phyloP scores from a whole-genome alignment of 176 grass and related monocot species.

The Carex myosuroides region DNA sequence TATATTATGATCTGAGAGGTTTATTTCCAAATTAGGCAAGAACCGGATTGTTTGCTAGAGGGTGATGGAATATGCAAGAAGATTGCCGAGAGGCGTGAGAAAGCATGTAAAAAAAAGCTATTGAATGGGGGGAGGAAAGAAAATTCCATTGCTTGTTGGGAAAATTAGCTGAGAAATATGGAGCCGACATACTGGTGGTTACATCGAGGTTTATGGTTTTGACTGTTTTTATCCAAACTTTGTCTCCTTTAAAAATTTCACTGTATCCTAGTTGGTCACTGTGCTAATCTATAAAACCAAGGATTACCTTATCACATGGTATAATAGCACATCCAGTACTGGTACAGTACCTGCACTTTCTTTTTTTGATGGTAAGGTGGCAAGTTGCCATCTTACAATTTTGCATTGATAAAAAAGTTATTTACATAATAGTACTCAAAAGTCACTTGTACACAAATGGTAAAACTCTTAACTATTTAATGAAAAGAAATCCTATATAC shows the following conservation, averaged over 20 bases:
- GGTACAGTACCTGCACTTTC: neutral
- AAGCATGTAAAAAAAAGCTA: neutral
- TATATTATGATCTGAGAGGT: neutral
- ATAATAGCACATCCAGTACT: neutral
- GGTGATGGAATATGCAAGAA: slow-evolving; percentile 2
- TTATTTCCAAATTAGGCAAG: neutral
- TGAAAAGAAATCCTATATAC: no score
- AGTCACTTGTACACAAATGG: no score
- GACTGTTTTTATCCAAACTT: neutral
- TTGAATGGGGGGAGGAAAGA: neutral
- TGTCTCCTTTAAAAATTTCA: neutral
- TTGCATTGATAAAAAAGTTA: no score
- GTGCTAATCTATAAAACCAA: neutral
- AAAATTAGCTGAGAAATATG: neutral
- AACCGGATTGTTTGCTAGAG: neutral
- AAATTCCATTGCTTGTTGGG: neutral
- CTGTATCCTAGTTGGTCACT: neutral
- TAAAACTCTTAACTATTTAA: no score
- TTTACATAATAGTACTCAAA: no score
- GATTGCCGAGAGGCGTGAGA: neutral
- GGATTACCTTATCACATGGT: neutral
- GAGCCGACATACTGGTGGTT: no score
- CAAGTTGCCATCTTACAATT: no score
- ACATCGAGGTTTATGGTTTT: neutral
- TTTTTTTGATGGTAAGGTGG: no score